Base-by-base conservation (phyloP, 2,329 filamentous ascomycete genomes). In the Calonectria crousiana region DNA sequence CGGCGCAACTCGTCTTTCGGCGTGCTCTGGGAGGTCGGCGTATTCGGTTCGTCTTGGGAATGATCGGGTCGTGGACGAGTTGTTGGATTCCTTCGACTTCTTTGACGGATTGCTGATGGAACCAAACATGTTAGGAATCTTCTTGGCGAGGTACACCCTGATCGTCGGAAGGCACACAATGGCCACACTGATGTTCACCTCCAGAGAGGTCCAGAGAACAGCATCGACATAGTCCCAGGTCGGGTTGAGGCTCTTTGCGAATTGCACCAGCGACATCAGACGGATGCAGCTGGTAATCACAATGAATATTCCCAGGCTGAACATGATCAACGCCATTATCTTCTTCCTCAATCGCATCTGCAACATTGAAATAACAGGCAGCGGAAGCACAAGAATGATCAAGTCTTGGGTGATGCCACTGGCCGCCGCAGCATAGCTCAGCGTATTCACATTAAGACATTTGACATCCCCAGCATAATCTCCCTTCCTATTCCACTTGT, bases 151-250 rank as follows among this genome's bases (percentile, higher is more conserved):
- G 23, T 11, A 62, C 23, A 62, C 26, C 6, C 56, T 18, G 34
- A 62, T 62, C 10, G 56, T 28, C 2, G 56, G 56, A 30, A 41
- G 34, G 23, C 56, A 62, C 4, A 62, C 56, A 10, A 62, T 38
- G 23, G 56, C 56, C 23, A 62, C 56, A 4, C 56, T 62, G 14
- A 62, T 62, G 23, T 62, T 62, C 6, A 62, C 56, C 56, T 62
- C 56, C 6, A 62, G 34, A 3, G 56, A 62, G 9, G 56, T 62
- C 56, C 56, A 62, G 14, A 62, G 56, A 6, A 62, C 56, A 20
- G 56, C 56, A 30, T 62, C 56, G 14, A 62, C 56, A 11, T 62
- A 62, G 34, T 62, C 56, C 56, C 56, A 62, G 38, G 56, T 62
- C 6, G 56, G 56, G 56, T 62, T 62, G 34, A 62, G 56, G 26